phyloP scores from a whole-genome alignment of 306 rosid genomes.

The Mimosa pudica region DNA sequence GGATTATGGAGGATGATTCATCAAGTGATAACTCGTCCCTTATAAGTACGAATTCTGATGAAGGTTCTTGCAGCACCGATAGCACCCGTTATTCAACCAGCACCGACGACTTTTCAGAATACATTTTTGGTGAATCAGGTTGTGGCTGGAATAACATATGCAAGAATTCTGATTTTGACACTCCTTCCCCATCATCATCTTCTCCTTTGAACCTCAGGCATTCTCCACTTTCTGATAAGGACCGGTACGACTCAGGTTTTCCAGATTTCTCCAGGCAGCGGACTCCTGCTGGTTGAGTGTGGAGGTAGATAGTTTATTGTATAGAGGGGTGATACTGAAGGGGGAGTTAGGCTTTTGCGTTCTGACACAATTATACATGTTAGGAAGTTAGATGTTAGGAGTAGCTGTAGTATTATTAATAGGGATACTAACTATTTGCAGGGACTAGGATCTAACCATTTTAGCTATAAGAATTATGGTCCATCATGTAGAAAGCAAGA shows the following conservation, averaged over 20 bases:
- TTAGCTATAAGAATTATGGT: slow-evolving; percentile 47
- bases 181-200: slow-evolving; percentile 58
- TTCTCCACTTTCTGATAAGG: slow-evolving; percentile 62
- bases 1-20: slow-evolving; percentile 74
- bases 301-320: slow-evolving; percentile 28
- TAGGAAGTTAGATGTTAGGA: slow-evolving; percentile 60
- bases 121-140: slow-evolving; percentile 74
- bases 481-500: slow-evolving; percentile 53
- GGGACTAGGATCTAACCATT: slow-evolving; percentile 57
- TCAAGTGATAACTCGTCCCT: slow-evolving; percentile 91
- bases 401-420: slow-evolving; percentile 45
- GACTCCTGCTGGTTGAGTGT: slow-evolving; percentile 23
- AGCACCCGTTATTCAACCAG: slow-evolving; percentile 68
- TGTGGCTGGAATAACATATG: slow-evolving; percentile 47
- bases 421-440: slow-evolving; percentile 52
- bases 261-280: slow-evolving; percentile 35
- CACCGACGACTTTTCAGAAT: slow-evolving; percentile 79
- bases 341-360: slow-evolving; percentile 46
- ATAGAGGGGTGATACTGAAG: slow-evolving; percentile 36
- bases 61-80: slow-evolving; percentile 85
- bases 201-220: slow-evolving; percentile 57
- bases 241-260: slow-evolving; percentile 53
- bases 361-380: slow-evolving; percentile 55
- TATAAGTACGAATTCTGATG: slow-evolving; percentile 76
- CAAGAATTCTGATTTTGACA: slow-evolving; percentile 57